phyloP scores from a whole-genome alignment of 2,329 filamentous ascomycete genomes.

The Monilinia vaccinii-corymbosi region DNA sequence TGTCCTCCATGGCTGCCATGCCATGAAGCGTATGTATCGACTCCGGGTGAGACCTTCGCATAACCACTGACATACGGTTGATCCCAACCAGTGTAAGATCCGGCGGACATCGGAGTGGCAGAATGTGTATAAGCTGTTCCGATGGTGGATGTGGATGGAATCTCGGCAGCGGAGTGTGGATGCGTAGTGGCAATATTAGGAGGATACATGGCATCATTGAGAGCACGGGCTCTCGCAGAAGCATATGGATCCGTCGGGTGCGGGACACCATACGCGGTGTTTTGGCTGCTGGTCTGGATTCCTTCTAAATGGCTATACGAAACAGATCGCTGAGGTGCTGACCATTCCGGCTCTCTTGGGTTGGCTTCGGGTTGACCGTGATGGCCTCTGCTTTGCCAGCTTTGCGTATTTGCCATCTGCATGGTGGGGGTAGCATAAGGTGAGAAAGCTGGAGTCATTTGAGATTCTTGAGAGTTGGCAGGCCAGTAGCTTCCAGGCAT shows the following conservation, averaged over 20 bases:
- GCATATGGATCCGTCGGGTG: constrained; percentile 1
- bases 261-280: constrained; percentile 20
- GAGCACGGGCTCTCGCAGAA: neutral
- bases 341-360: constrained; percentile 27
- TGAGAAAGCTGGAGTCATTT: constrained; percentile 41
- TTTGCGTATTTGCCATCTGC: constrained; percentile 23
- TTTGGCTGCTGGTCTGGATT: constrained; percentile 23
- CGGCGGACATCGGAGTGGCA: constrained; percentile 9
- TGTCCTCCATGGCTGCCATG: constrained; percentile 16
- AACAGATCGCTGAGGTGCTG: constrained; percentile 28
- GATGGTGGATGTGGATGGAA: constrained; percentile 16
- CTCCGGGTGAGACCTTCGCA: constrained; percentile 19
- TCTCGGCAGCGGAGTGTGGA: constrained; percentile 17
- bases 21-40: constrained; percentile 24
- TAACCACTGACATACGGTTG: constrained; percentile 20
- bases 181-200: constrained; percentile 20
- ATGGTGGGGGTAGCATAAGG: constrained; percentile 36
- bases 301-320: constrained; percentile 29
- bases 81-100: constrained; percentile 24
- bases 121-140: constrained; percentile 21
- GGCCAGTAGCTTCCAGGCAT: constrained; percentile 39
- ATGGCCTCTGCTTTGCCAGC: constrained; percentile 24
- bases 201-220: constrained; percentile 21
- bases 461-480: constrained; percentile 41
- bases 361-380: constrained; percentile 23